Evolutionary conservation across 768 basidiomycete species (phyloP).

Genomic region (Pisolithus sp.): DNA sequence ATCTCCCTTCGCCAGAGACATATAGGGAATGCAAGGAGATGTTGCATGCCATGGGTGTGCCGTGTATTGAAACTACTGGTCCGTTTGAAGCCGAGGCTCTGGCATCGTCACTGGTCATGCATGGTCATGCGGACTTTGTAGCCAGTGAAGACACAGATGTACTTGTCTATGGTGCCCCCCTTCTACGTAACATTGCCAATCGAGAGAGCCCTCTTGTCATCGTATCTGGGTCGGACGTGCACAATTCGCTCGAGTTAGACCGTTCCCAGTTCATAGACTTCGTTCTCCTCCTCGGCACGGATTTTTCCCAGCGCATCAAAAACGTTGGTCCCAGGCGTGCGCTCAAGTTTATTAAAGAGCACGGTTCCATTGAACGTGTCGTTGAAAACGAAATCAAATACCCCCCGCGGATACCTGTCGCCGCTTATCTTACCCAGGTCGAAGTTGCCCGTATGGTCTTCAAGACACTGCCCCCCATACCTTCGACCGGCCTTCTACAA

Average conservation of each 20-base stretch:
- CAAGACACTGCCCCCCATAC: slow-evolving; percentile 56
- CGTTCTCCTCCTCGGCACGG: slow-evolving; percentile 81
- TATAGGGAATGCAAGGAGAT: slow-evolving; percentile 69
- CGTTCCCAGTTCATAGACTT: slow-evolving; percentile 71
- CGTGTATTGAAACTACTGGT: slow-evolving; percentile 60
- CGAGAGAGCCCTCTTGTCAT: slow-evolving; percentile 52
- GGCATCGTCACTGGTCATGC: slow-evolving; percentile 67
- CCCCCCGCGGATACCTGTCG: slow-evolving; percentile 38
- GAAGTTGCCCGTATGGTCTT: slow-evolving; percentile 59
- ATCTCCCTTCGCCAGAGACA: slow-evolving; percentile 55
- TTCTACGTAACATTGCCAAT: slow-evolving; percentile 71
- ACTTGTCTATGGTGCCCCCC: slow-evolving; percentile 72
- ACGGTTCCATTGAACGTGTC: slow-evolving; percentile 69
- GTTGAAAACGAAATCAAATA: slow-evolving; percentile 48
- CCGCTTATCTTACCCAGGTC: slow-evolving; percentile 61
- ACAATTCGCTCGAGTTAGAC: slow-evolving; percentile 49
- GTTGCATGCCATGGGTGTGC: slow-evolving; percentile 75
- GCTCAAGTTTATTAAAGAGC: slow-evolving; percentile 63
- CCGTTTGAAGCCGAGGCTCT: slow-evolving; percentile 83
- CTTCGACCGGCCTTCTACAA: slow-evolving; percentile 33
- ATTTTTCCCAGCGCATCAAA: slow-evolving; percentile 81
- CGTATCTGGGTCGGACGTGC: slow-evolving; percentile 60
- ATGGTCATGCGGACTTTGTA: slow-evolving; percentile 80
- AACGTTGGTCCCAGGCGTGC: slow-evolving; percentile 76
- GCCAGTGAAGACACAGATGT: slow-evolving; percentile 91